Evolutionary conservation across 139 green algal species (phyloP).

Genomic region (Trebouxia sp.): DNA sequence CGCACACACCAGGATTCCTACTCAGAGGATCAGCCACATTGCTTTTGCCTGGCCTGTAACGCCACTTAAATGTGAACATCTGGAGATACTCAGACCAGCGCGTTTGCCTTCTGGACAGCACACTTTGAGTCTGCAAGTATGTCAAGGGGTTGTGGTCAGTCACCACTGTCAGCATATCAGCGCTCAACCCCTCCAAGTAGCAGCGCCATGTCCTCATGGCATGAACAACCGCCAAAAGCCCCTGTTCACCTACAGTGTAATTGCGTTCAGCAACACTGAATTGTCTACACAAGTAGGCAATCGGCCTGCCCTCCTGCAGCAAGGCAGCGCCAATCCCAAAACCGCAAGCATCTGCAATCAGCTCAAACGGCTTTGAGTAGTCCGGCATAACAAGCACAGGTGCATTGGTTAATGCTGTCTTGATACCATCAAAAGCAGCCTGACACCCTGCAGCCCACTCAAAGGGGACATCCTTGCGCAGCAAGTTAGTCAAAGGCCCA

Average conservation of each 20-base stretch:
- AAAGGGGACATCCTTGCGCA: slow-evolving; percentile 34
- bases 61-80: slow-evolving; percentile 32
- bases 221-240: background rate
- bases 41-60: slow-evolving; percentile 33
- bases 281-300: background rate
- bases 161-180: slow-evolving; percentile 19
- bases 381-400: slow-evolving; percentile 30
- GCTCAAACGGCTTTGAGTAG: slow-evolving; percentile 28
- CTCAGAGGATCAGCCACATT: slow-evolving; percentile 48
- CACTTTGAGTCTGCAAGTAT: background rate
- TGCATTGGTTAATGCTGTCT: slow-evolving; percentile 27
- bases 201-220: background rate
- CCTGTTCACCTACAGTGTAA: background rate
- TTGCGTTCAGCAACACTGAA: background rate
- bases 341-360: slow-evolving; percentile 39
- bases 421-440: slow-evolving; percentile 32
- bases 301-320: slow-evolving; percentile 35
- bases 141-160: slow-evolving; percentile 20
- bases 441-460: slow-evolving; percentile 25
- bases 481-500: slow-evolving; percentile 37
- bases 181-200: slow-evolving; percentile 4
- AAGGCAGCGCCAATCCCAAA: slow-evolving; percentile 43
- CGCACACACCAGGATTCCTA: background rate
- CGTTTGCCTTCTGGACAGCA: slow-evolving; percentile 35
- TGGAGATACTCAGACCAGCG: slow-evolving; percentile 41